Percentiles rank a stretch among this genome's conserved stretches.
phyloP scores from a whole-genome alignment of 1,284 basidiomycete species.

The Trametes versicolor region DNA sequence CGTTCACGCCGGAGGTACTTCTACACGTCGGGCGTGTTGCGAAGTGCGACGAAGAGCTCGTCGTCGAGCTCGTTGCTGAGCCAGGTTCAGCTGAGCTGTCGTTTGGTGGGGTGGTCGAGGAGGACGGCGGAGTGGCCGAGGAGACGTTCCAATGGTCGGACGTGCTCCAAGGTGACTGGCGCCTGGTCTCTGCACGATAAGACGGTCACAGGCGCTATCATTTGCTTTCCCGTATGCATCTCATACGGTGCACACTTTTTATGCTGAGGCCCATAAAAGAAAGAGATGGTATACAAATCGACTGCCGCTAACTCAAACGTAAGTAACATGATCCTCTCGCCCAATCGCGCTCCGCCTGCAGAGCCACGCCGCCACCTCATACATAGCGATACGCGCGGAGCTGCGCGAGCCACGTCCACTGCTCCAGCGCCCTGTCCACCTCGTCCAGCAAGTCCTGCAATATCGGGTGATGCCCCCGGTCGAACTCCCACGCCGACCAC shows the following conservation, averaged over 20 bases:
- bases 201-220: too few species aligned
- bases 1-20: conserved; percentile 62
- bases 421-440: conserved; percentile 26
- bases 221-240: too few species aligned
- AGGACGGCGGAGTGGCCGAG: conserved; percentile 34
- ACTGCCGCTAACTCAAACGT: background rate
- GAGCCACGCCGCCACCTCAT: background rate
- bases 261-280: too few species aligned
- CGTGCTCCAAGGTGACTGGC: conserved; percentile 43
- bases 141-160: conserved; percentile 41
- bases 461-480: conserved; percentile 28
- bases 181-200: conserved; percentile 26
- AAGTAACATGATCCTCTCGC: background rate
- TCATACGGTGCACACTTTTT: too few species aligned
- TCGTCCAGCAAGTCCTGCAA: conserved; percentile 25
- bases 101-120: conserved; percentile 37
- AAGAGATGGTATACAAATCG: conserved; percentile 2
- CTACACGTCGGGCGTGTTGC: conserved; percentile 53
- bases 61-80: conserved; percentile 41
- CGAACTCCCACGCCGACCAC: conserved; percentile 22
- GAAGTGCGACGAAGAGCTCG: conserved; percentile 37
- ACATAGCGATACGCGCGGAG: conserved; percentile 6
- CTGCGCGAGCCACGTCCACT: conserved; percentile 22
- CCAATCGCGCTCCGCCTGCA: background rate
- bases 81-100: conserved; percentile 33